Evolutionary conservation across 169 alveolate species (phyloP), one percentile per base, ranked within the genome.

Genomic region (Plasmodium adleri): DNA sequence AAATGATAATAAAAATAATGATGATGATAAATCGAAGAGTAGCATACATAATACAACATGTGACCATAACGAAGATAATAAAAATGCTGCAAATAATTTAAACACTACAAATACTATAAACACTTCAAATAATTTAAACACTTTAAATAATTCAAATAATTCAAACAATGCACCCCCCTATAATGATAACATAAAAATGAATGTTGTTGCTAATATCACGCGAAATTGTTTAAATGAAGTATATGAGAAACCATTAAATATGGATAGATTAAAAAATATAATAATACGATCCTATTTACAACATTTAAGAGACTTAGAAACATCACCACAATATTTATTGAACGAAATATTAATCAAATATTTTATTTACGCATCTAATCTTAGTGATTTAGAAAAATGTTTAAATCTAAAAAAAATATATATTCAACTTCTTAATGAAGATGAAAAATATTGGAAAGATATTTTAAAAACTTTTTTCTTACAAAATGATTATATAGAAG

Each of bases 361-460:
- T 58, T 62, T 91, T 59, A 66, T 92, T 22, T 92, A 94, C 74
- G 90, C 93, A 0, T 67, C 15, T 9, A 43, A 50, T 8, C 39
- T 74, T 32, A 50, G 58, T 2, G 94, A 94, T 50, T 76, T 94
- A 26, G 88, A 90, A 12, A 70, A 83, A 7, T 74, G 88, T 26
- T 62, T 76, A 28, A 90, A 70, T 71, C 60, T 24, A 90, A 88
- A 56, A 64, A 75, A 67, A 90, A 80, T 66, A 22, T 83, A 62
- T 56, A 54, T 50, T 10, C 63, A 20, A 17, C 32, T 54, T 39
- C 88, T 67, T 9, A 72, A 85, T 56, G 59, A 94, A 75, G 72
- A 68, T 47, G 96, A 94, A 72, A 26, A 54, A 3, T 94, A 86
- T 74, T 94, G 96, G 96, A 94, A 94, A 72, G 91, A 83, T 6